Percentiles rank a stretch among this genome's conserved stretches.
Evolutionary conservation across 2,329 filamentous ascomycete species (phyloP).

Genomic region (Helotiales sp.): DNA sequence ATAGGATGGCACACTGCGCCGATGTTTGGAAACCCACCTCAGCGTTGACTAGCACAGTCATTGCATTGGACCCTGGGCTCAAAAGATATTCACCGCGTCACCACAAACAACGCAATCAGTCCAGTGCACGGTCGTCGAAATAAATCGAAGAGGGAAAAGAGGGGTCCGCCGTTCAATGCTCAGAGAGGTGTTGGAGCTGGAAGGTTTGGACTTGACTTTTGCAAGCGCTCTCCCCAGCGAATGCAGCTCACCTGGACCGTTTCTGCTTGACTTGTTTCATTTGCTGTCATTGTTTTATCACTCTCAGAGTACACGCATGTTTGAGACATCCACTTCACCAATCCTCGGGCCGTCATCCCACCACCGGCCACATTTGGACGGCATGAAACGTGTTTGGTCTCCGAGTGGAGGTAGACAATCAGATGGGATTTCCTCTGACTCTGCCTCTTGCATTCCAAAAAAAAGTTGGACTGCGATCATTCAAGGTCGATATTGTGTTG

Average conservation of each 20-base stretch:
- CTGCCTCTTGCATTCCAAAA: neutral
- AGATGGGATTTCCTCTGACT: neutral
- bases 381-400: neutral
- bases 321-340: neutral
- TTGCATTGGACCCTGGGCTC: no score
- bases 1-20: neutral
- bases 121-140: no score
- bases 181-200: no score
- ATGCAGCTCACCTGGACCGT: no score
- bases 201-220: neutral
- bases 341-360: neutral
- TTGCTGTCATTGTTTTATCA: neutral
- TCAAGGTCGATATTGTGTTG: no score
- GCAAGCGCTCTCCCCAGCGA: no score
- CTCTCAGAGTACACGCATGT: neutral
- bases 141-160: no score
- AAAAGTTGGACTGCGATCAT: no score
- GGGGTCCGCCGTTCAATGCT: no score
- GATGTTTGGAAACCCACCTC: neutral
- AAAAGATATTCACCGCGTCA: no score
- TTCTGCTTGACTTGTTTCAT: neutral
- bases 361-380: neutral
- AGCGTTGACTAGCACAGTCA: neutral
- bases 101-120: no score
- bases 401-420: neutral